A percentile compares a stretch with the other conserved stretches of the same genome.
Evolutionary conservation across 2,329 filamentous ascomycete genomes (phyloP).

Genomic region (Pseudogymnoascus sp.): DNA sequence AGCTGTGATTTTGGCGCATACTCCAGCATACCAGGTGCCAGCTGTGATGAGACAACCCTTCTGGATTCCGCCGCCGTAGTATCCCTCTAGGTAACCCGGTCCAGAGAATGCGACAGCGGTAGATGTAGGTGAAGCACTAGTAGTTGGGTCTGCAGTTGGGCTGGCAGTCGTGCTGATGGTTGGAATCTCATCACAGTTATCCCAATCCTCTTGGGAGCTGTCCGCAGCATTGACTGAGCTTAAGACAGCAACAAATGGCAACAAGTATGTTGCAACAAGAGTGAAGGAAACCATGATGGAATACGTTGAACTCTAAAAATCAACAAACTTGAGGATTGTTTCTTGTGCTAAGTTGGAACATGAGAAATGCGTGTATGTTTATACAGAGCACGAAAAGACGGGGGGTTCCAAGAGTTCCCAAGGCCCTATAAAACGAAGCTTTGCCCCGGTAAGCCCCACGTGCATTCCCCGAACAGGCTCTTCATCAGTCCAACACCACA

Average conservation of each 20-base stretch:
- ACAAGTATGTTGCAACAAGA: neutral
- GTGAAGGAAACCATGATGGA: neutral
- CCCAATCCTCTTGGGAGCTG: neutral
- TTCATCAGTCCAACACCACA: neutral
- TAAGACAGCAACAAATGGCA: neutral
- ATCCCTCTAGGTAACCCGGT: neutral
- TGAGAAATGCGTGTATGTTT: neutral
- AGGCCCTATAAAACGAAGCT: neutral
- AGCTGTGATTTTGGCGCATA: neutral
- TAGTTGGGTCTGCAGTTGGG: neutral
- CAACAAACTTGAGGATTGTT: neutral
- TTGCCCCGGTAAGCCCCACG: neutral
- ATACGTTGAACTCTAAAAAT: neutral
- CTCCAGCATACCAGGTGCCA: neutral
- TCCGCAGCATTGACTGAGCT: neutral
- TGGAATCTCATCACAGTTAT: neutral
- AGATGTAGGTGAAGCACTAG: slow-evolving; percentile 6
- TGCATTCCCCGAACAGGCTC: too few species aligned
- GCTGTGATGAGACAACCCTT: neutral
- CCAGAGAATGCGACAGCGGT: slow-evolving; percentile 14
- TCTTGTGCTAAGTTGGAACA: neutral
- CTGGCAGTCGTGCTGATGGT: neutral
- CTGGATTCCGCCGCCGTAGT: neutral
- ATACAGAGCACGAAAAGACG: neutral
- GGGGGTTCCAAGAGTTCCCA: neutral